Conservation (phyloP, 73 alveolate species). For the Paramecium pentaurelia region DNA sequence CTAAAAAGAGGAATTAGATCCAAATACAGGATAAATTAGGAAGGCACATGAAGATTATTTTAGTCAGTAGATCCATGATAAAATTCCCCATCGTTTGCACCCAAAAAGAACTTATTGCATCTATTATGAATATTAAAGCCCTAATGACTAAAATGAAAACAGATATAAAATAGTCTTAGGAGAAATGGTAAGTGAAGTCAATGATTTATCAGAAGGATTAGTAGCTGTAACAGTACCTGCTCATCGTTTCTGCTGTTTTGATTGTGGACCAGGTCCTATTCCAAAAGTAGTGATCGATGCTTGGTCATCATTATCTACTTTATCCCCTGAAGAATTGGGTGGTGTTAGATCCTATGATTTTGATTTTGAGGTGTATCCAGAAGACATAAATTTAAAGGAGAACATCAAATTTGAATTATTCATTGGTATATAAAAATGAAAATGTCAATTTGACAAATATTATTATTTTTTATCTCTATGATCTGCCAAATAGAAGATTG, state of each 20-base stretch:
- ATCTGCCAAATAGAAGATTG: too few relatives aligned
- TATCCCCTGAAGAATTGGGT: not conserved
- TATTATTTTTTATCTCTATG: too few relatives aligned
- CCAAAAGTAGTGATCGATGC: not conserved
- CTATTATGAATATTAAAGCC: not conserved
- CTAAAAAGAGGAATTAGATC: not conserved
- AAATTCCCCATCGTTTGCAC: not conserved
- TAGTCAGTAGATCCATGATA: not conserved
- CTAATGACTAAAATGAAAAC: not conserved
- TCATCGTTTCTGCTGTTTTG: not conserved
- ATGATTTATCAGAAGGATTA: not conserved
- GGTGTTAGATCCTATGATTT: not conserved
- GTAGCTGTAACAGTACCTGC: not conserved
- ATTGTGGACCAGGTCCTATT: not conserved
- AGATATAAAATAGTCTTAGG: not conserved
- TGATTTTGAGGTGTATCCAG: not conserved
- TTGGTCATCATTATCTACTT: not conserved
- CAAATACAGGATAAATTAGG: not conserved
- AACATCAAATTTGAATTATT: not conserved
- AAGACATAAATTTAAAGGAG: not conserved
- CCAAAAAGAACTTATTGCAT: not conserved
- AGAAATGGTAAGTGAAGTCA: not conserved
- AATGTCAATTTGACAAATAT: too few relatives aligned
- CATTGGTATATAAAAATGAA: not conserved
- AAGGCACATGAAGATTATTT: not conserved